These are phyloP conservation scores for Paecilomyces fulvus DNA, from an alignment of 2,329 filamentous ascomycete species.

Conservation along the genomic window DNA sequence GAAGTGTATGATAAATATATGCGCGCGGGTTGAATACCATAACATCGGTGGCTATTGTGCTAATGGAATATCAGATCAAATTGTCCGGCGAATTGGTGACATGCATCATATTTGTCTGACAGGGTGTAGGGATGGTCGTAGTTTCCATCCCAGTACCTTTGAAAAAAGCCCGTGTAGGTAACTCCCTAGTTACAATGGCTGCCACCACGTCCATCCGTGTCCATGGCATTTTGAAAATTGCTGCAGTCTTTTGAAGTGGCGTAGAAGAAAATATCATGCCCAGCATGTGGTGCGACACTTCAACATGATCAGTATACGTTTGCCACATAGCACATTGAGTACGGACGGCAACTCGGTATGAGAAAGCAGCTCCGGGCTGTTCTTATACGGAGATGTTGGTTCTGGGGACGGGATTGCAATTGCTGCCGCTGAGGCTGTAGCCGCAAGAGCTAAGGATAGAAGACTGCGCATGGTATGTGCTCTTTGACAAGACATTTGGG, in stretches of 20 bases:
- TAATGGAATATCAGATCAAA: slow-evolving; percentile 24
- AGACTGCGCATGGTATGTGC: background rate
- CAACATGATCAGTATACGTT: background rate
- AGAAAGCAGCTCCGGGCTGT: background rate
- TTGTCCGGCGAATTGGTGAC: slow-evolving; percentile 15
- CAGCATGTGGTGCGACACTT: background rate
- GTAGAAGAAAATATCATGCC: background rate
- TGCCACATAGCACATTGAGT: slow-evolving; percentile 5
- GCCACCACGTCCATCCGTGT: slow-evolving; percentile 9
- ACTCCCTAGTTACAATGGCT: slow-evolving; percentile 8
- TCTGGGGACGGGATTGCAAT: background rate
- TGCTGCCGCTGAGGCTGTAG: background rate
- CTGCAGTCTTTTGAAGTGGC: slow-evolving; percentile 7
- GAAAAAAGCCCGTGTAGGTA: slow-evolving; percentile 23
- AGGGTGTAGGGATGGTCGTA: slow-evolving; percentile 22
- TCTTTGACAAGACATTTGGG: background rate
- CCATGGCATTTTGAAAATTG: slow-evolving; percentile 10
- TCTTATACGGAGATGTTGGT: background rate
- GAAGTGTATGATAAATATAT: background rate
- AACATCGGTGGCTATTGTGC: slow-evolving; percentile 17
- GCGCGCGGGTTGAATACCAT: slow-evolving; percentile 20
- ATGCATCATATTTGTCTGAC: slow-evolving; percentile 25
- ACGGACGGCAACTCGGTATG: slow-evolving; percentile 8
- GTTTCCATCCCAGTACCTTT: slow-evolving; percentile 10
- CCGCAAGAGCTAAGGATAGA: background rate